phyloP scores from a whole-genome alignment of 1,139 yeast genomes.

The Nakaseomyces glabratus region DNA sequence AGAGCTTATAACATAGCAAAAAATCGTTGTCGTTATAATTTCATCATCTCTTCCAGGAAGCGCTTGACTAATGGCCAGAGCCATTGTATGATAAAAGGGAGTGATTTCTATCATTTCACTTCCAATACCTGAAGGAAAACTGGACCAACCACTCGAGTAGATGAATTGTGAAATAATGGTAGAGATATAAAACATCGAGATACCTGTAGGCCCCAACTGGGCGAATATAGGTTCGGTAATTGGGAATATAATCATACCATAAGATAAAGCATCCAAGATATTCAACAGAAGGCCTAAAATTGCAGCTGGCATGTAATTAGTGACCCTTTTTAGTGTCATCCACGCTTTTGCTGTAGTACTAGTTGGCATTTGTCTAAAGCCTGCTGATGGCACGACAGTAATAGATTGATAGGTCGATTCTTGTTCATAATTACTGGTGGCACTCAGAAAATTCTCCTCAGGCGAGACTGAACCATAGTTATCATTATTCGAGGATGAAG shows the following conservation, averaged over 20 bases:
- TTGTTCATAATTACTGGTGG: conserved; percentile 6
- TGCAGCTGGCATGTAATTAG: conserved; percentile 44
- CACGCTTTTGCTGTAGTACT: conserved; percentile 3
- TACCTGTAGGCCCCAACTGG: conserved; percentile 74
- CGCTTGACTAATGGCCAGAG: conserved; percentile 52
- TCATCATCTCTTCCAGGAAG: conserved; percentile 49
- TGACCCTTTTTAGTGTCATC: conserved; percentile 12
- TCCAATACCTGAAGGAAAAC: conserved; percentile 83
- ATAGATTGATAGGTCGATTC: conserved; percentile 5
- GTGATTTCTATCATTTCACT: conserved; percentile 98
- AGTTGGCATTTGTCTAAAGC: conserved; percentile 3
- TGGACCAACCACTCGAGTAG: conserved; percentile 83
- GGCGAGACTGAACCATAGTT: conserved; percentile 3
- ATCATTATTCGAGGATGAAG: conserved; percentile 1
- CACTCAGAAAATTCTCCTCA: conserved; percentile 3
- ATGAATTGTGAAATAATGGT: conserved; percentile 81
- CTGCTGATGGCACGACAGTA: conserved; percentile 1
- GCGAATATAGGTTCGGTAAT: conserved; percentile 71
- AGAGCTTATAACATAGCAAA: conserved; percentile 76
- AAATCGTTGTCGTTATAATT: conserved; percentile 76
- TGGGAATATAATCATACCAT: conserved; percentile 97
- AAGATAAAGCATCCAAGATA: conserved; percentile 84
- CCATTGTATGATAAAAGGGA: conserved; percentile 96
- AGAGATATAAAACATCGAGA: conserved; percentile 89
- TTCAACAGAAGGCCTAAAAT: conserved; percentile 75